Evolutionary conservation across 148 eudicot species (phyloP).

Genomic region (Chenopodium album): DNA sequence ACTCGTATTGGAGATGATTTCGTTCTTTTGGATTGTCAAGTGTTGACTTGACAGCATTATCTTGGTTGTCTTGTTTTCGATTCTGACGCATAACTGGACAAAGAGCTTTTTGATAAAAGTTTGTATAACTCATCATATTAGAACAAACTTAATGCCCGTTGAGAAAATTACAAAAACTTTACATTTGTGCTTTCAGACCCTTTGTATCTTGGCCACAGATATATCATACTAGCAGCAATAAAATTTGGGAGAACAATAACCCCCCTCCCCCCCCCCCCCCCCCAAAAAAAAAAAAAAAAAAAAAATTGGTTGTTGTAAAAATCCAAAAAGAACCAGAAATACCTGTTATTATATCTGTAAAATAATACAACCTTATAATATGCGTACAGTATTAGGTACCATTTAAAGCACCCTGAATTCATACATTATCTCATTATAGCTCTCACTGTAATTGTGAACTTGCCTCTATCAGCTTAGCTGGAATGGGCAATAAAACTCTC

Average conservation of each 20-base stretch:
- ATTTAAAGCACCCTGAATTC: constrained; percentile 8
- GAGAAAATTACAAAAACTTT: too few species aligned
- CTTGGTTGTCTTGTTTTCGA: background rate
- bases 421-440: constrained; percentile 3
- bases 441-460: constrained; percentile 1
- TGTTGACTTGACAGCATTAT: background rate
- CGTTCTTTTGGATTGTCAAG: background rate
- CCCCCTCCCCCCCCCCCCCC: too few species aligned
- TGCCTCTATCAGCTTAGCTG: constrained; percentile 22
- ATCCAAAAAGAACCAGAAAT: background rate
- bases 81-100: background rate
- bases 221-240: background rate
- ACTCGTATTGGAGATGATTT: background rate
- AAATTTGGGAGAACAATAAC: background rate
- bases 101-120: background rate
- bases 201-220: background rate
- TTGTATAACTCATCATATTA: too few species aligned
- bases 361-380: background rate
- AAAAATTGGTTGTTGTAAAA: background rate
- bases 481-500: background rate
- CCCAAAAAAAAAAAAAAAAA: too few species aligned
- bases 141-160: too few species aligned
- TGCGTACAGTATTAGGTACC: constrained; percentile 16
- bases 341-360: background rate
- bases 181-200: background rate